Percentiles rank a stretch among this genome's conserved stretches.
These are phyloP conservation scores for Verticillium isaacii DNA, from an alignment of 2,329 filamentous ascomycete species.

Conservation along the genomic window DNA sequence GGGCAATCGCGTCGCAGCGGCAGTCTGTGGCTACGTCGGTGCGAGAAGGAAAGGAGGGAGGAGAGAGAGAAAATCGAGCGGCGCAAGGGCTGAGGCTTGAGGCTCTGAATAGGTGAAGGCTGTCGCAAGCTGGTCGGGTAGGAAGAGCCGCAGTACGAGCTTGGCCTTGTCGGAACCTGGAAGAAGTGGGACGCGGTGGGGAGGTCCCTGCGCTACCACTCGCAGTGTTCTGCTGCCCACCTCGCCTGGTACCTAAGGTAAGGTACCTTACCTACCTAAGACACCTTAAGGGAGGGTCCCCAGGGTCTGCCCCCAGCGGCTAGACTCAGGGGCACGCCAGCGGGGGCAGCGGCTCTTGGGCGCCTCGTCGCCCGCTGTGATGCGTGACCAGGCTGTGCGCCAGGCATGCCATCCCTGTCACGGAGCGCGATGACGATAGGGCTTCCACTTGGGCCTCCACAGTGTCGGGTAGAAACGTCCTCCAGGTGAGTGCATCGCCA, in stretches of 20 bases:
- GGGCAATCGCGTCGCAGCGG: neutral
- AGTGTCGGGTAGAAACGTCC: neutral
- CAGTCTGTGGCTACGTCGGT: neutral
- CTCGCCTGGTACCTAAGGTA: no score
- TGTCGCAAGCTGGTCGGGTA: neutral
- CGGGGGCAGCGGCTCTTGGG: no score
- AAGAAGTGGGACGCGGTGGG: neutral
- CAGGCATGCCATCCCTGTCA: no score
- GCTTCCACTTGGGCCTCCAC: neutral
- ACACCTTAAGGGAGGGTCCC: neutral
- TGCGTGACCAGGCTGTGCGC: no score
- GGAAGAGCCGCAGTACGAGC: neutral
- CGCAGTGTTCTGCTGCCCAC: neutral
- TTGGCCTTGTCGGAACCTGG: neutral
- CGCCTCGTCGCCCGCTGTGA: no score
- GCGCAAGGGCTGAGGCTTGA: neutral
- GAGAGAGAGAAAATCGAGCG: neutral
- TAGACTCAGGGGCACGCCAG: no score
- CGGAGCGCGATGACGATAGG: neutral
- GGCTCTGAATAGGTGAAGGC: neutral
- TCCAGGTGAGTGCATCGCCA: no score
- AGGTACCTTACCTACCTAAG: no score
- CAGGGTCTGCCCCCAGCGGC: neutral
- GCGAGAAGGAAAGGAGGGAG: neutral
- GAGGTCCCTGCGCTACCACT: neutral